Evolutionary conservation across 768 basidiomycete genomes (phyloP).

Genomic region (Albatrellus ellisii): DNA sequence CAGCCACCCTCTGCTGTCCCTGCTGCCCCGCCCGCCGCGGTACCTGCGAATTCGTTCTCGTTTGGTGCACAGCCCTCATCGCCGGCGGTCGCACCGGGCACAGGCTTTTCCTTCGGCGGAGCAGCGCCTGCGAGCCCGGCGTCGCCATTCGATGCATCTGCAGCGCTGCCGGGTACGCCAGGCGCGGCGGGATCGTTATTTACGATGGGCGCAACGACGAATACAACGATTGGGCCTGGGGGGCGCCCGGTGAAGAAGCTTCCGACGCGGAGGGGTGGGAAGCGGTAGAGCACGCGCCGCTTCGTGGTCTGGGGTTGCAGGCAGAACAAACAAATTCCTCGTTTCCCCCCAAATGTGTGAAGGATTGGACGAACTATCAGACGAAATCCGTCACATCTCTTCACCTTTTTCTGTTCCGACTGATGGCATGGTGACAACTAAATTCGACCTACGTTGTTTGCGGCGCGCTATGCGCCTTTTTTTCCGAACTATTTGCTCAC

Average conservation of each 20-base stretch:
- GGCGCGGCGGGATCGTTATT: conserved; percentile 13
- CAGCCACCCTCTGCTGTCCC: conserved; percentile 14
- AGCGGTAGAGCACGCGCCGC: background rate
- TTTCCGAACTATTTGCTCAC: too few relatives aligned
- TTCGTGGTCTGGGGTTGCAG: background rate
- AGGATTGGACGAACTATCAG: too few relatives aligned
- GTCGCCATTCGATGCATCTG: conserved; percentile 17
- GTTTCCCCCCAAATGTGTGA: too few relatives aligned
- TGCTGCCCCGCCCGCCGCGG: conserved; percentile 19
- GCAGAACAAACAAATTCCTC: too few relatives aligned
- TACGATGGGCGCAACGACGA: conserved; percentile 19
- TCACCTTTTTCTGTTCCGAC: too few relatives aligned
- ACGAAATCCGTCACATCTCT: too few relatives aligned
- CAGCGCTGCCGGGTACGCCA: conserved; percentile 6
- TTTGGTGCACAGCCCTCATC: conserved; percentile 22
- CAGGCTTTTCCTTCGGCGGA: conserved; percentile 16
- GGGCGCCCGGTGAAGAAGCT: conserved; percentile 20
- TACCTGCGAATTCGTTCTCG: conserved; percentile 19
- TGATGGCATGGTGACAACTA: too few relatives aligned
- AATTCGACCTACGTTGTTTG: too few relatives aligned
- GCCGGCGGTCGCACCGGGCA: conserved; percentile 17
- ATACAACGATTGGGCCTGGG: conserved; percentile 10
- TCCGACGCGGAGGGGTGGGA: conserved; percentile 19
- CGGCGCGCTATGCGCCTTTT: too few relatives aligned
- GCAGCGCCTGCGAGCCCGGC: conserved; percentile 14